A percentile compares a stretch with the other conserved stretches of the same genome.
Conservation (phyloP, 2,329 filamentous ascomycete species). For the Fusarium sp. region DNA sequence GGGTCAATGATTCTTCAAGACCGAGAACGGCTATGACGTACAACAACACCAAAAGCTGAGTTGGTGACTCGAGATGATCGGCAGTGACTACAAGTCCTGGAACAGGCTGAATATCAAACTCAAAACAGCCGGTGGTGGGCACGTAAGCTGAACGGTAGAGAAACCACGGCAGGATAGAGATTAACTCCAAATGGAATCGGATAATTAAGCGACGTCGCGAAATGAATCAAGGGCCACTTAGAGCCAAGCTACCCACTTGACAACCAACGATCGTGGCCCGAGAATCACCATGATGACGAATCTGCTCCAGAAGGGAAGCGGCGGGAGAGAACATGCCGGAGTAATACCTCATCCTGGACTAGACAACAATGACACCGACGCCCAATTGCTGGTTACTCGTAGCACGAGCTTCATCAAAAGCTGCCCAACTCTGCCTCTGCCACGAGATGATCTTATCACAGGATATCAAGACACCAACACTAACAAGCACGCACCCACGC, state of each 20-base stretch:
- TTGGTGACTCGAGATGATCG: neutral
- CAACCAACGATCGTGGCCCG: conserved; percentile 22
- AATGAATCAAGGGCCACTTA: conserved; percentile 27
- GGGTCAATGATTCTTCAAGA: conserved; percentile 24
- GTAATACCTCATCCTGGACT: conserved; percentile 9
- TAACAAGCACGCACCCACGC: neutral
- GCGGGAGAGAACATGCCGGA: neutral
- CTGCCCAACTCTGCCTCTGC: neutral
- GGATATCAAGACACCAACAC: neutral
- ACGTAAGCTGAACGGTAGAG: conserved; percentile 1
- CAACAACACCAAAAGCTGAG: neutral
- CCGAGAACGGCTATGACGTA: conserved; percentile 13
- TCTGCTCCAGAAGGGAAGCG: neutral
- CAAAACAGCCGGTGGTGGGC: neutral
- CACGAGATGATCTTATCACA: neutral
- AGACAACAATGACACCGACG: neutral
- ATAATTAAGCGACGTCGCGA: conserved; percentile 36
- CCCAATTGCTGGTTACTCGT: neutral
- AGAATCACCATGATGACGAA: conserved; percentile 19
- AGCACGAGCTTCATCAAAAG: conserved; percentile 1
- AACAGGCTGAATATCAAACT: neutral
- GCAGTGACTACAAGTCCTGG: neutral
- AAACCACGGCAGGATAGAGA: conserved; percentile 3
- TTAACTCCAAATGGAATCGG: conserved; percentile 24
- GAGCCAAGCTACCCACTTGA: conserved; percentile 21